Evolutionary conservation across 352 stramenopile genomes (phyloP), one percentile per base, ranked within the genome.

Genomic region (Globisporangium nunn): DNA sequence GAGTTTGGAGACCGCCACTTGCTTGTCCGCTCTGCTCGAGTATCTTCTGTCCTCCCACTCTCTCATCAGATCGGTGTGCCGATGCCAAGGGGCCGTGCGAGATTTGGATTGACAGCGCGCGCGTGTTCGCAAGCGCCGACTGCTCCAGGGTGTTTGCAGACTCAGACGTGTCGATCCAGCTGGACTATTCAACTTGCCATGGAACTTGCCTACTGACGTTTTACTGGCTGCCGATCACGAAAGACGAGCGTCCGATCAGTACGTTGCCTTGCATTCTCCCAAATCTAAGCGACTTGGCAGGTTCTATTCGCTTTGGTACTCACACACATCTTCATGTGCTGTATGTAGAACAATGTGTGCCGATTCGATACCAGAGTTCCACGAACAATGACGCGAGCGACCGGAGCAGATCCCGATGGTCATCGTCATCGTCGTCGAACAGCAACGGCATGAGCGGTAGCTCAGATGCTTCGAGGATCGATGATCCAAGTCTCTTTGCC

Each of bases 131-230:
- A 30, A 55, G 64, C 2, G 63, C 63, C 33, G 64, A 83, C 55
- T 87, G 76, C 46, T 63, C 62, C 11, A 69, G 55, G 4, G 49
- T 58, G 18, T 83, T 72, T 49, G 61, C 59, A 43, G 66, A 51
- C 30, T 1, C 7, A 1, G 67, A 67, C 4, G 69, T 64, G 40
- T 52, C 54, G 30, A 76, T 80, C 45, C 52, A 66, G 11, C 53
- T 87, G 5, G 65, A 81, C 59, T 87, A 72, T 61, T 71, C 70
- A 7, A 59, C 46, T 6, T 87, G 72, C 59, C 51, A 41, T 35
- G 72, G 52, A 31, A 58, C 29, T 4, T 85, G 76, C 45, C 31
- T 50, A n/a, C 61, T 87, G 44, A 68, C 35, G 18, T 81, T 85
- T 54, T 83, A 79, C 64, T 72, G 71, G 54, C 52, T 81, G 50